Evolutionary conservation across 768 basidiomycete genomes (phyloP), one percentile per base, ranked within the genome.

Genomic region (Tricholoma sp.): DNA sequence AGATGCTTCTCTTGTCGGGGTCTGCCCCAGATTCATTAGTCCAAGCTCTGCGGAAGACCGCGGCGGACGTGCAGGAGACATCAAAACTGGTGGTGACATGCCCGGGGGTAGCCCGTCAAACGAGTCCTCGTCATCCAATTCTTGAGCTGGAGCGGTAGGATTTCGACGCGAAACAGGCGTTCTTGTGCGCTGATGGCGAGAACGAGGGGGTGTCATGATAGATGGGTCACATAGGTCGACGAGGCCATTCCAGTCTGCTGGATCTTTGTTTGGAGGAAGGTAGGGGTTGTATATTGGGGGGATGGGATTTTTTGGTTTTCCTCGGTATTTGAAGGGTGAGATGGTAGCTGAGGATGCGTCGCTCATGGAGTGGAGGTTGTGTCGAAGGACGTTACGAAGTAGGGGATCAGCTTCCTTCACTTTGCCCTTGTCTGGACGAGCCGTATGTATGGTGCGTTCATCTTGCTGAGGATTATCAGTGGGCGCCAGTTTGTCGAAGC

Each of bases 1-100:
- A 1, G 87, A 88, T 3, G 89, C 91, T 57, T 85, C 83, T 64
- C 81, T 86, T 31, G 76, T 79, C 0, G 92, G 92, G 2, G 91
- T 91, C 48, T 82, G 80, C 1, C 82, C 80, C 36, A 79, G 67
- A 55, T 70, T 70, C 52, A 77, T 55, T 24, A 77, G 72, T 37
- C 74, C 74, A n/a, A 79, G 72, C 60, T 80, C 78, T 34, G 78
- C 73, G 7, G 76, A 74, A 0, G 79, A 77, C 41, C 76, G 71
- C 9, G 77, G 75, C 12, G 79, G 82, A 54, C 74, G 78, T 11
- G 76, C 84, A 48, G 76, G 85, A 42, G 76, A 85, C 77, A 79
- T 84, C 65, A 77, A 74, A 4, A 76, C 75, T 17, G 78, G 80
- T n/a, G 81, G 80, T 8, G 78, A 81, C 80, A 82, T 82, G 17